These are phyloP conservation scores for Heteromeles arbutifolia DNA, from an alignment of 306 rosid genomes.

Conservation along the genomic window DNA sequence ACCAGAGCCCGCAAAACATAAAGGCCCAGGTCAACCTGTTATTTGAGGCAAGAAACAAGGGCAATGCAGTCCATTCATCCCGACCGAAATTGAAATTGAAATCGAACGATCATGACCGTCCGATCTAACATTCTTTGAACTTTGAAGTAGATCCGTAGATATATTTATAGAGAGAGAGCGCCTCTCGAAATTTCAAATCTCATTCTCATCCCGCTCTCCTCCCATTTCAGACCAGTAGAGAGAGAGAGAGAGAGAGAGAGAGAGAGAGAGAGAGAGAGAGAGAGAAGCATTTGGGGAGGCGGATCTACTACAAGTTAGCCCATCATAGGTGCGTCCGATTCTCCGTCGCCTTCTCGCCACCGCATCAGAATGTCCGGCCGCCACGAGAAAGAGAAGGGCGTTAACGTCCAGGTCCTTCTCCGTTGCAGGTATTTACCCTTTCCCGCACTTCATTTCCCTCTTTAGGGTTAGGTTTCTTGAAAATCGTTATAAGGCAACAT, in stretches of 20 bases:
- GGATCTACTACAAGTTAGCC: constrained; percentile 27
- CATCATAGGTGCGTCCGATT: constrained; percentile 8
- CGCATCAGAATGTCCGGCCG: constrained; percentile 60
- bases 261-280: not conserved
- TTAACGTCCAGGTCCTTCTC: constrained; percentile 91
- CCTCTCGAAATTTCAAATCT: constrained; percentile 57
- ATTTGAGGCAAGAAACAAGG: not conserved
- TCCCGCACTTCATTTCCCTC: not conserved
- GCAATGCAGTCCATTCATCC: not conserved
- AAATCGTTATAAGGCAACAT: not conserved
- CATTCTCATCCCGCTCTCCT: constrained; percentile 38
- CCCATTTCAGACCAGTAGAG: not conserved
- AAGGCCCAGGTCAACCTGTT: not conserved
- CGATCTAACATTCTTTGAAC: constrained; percentile 12
- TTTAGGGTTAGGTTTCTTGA: constrained; percentile 1
- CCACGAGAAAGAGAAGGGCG: constrained; percentile 89
- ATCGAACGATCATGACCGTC: constrained; percentile 12
- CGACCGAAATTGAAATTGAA: not conserved
- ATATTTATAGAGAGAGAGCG: constrained; percentile 29
- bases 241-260: not conserved
- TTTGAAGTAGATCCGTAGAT: constrained; percentile 29
- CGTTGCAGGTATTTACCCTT: constrained; percentile 65
- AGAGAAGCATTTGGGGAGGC: constrained; percentile 3
- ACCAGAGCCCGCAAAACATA: not conserved
- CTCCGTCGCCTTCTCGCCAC: constrained; percentile 15